These are phyloP conservation scores for Stemphylium lycopersici DNA, from an alignment of 2,329 filamentous ascomycete genomes.

Conservation along the genomic window DNA sequence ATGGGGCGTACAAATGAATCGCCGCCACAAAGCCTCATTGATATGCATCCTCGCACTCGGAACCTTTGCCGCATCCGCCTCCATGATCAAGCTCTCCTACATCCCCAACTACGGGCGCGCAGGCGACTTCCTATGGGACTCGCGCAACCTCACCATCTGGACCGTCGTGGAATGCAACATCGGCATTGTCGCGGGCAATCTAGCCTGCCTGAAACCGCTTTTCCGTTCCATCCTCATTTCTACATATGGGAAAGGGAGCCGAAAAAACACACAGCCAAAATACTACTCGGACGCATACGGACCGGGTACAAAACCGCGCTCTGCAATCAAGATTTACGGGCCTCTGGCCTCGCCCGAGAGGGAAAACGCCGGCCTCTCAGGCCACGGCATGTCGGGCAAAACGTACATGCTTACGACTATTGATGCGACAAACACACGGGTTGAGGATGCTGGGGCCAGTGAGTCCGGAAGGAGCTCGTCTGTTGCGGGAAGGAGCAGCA, in stretches of 20 bases:
- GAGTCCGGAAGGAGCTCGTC: slow-evolving; percentile 13
- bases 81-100: slow-evolving; percentile 49
- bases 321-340: slow-evolving; percentile 12
- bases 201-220: slow-evolving; percentile 53
- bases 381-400: slow-evolving; percentile 2
- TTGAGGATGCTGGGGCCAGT: not conserved
- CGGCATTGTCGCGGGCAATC: slow-evolving; percentile 53
- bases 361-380: not conserved
- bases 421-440: not conserved
- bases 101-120: slow-evolving; percentile 46
- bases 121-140: slow-evolving; percentile 50
- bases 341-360: slow-evolving; percentile 10
- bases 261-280: slow-evolving; percentile 15
- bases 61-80: slow-evolving; percentile 54
- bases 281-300: slow-evolving; percentile 26
- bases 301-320: slow-evolving; percentile 20
- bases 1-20: slow-evolving; percentile 47
- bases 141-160: slow-evolving; percentile 57
- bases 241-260: slow-evolving; percentile 34
- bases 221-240: slow-evolving; percentile 47
- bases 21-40: slow-evolving; percentile 50
- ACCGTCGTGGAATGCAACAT: slow-evolving; percentile 53
- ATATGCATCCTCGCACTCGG: slow-evolving; percentile 53
- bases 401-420: slow-evolving; percentile 21
- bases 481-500: not conserved